A percentile compares a stretch with the other conserved stretches of the same genome.
These are phyloP conservation scores for Hypoxylon sp. DNA, from an alignment of 2,329 filamentous ascomycete genomes.

Conservation along the genomic window DNA sequence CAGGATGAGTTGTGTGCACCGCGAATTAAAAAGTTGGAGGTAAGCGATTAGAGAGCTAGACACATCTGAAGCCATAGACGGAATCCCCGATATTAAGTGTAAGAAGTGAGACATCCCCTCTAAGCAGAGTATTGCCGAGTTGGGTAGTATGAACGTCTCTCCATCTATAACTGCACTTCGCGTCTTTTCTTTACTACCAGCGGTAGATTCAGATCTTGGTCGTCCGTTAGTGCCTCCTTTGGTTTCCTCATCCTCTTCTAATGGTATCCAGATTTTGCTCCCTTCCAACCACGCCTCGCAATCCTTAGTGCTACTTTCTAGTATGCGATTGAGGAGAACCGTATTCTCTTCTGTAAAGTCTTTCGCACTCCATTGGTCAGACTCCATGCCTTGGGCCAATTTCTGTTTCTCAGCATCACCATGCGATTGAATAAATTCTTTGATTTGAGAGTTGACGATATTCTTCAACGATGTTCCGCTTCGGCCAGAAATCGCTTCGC, in stretches of 20 bases:
- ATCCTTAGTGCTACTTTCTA: conserved; percentile 80
- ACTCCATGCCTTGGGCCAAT: conserved; percentile 82
- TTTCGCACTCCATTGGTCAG: conserved; percentile 83
- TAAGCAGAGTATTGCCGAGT: conserved; percentile 85
- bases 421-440: conserved; percentile 80
- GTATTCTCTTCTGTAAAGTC: conserved; percentile 78
- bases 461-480: conserved; percentile 83
- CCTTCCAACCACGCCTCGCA: conserved; percentile 75
- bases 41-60: conserved; percentile 85
- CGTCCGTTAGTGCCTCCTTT: conserved; percentile 55
- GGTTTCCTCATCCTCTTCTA: conserved; percentile 54
- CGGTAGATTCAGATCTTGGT: conserved; percentile 62
- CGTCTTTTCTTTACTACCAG: conserved; percentile 72
- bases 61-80: conserved; percentile 89
- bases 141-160: conserved; percentile 87
- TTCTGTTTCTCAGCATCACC: conserved; percentile 81
- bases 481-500: conserved; percentile 85
- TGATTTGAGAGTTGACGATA: conserved; percentile 85
- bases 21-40: conserved; percentile 93
- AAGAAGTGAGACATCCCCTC: conserved; percentile 86
- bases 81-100: conserved; percentile 85
- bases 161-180: conserved; percentile 84
- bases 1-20: conserved; percentile 95
- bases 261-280: conserved; percentile 70
- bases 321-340: conserved; percentile 72